Percentiles rank a stretch among this genome's conserved stretches.
Evolutionary conservation across 345 rosid species (phyloP).

Genomic region (Salix exigua): DNA sequence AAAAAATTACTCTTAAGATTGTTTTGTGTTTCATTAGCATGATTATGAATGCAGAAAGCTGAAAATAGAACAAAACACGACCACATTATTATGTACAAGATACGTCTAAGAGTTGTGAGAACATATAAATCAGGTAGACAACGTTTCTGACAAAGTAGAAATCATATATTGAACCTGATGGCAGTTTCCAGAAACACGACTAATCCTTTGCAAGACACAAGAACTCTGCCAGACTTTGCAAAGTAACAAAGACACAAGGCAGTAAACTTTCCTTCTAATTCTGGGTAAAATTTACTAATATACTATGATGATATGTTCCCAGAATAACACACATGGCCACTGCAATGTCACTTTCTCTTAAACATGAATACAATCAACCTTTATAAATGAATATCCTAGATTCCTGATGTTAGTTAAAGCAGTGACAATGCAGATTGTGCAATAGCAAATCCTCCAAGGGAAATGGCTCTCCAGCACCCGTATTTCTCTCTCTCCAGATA

Average conservation of each 20-base stretch:
- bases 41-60: background rate
- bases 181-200: background rate
- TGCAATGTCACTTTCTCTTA: slow-evolving; percentile 10
- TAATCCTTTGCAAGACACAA: background rate
- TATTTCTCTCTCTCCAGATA: slow-evolving; percentile 33
- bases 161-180: background rate
- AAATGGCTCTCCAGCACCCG: slow-evolving; percentile 29
- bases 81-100: background rate
- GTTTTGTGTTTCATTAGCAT: background rate
- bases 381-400: slow-evolving; percentile 11
- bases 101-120: background rate
- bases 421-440: slow-evolving; percentile 19
- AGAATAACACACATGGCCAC: slow-evolving; percentile 10
- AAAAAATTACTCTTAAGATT: background rate
- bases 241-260: background rate
- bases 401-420: slow-evolving; percentile 12
- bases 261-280: background rate
- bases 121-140: background rate
- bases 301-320: slow-evolving; percentile 2
- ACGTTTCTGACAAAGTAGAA: background rate
- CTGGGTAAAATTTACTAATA: background rate
- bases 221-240: background rate
- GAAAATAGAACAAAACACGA: background rate
- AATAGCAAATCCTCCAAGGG: slow-evolving; percentile 33
- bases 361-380: slow-evolving; percentile 4